These are phyloP conservation scores for Balansia obtecta DNA, from an alignment of 2,329 filamentous ascomycete genomes.

Conservation along the genomic window DNA sequence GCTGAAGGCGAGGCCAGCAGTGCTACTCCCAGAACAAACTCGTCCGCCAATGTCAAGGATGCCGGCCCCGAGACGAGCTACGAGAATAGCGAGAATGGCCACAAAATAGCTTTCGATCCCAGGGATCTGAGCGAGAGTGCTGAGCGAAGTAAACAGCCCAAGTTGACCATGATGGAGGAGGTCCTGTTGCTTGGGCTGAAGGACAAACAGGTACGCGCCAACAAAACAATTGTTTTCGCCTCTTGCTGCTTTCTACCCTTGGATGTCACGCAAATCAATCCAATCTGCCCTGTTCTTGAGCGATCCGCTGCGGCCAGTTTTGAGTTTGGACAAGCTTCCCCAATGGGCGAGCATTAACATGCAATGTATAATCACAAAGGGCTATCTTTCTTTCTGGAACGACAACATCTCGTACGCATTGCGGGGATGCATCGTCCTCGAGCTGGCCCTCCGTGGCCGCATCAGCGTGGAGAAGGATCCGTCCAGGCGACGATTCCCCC, in stretches of 20 bases:
- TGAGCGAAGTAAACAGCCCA: conserved; percentile 94
- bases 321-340: not conserved
- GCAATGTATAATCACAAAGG: conserved; percentile 38
- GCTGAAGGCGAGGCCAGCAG: conserved; percentile 43
- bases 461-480: conserved; percentile 98
- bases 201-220: conserved; percentile 76
- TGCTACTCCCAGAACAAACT: conserved; percentile 44
- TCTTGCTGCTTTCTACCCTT: not conserved
- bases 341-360: conserved; percentile 3
- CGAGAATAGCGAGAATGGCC: conserved; percentile 84
- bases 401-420: conserved; percentile 99
- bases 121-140: conserved; percentile 94
- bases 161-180: conserved; percentile 98
- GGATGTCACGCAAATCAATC: not conserved
- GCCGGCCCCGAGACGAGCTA: conserved; percentile 67
- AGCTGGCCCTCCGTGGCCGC: conserved; percentile 88
- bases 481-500: conserved; percentile 77
- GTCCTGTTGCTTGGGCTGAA: conserved; percentile 89
- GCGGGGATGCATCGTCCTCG: conserved; percentile 94
- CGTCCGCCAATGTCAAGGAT: conserved; percentile 40
- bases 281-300: not conserved
- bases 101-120: conserved; percentile 97
- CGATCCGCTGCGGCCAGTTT: not conserved
- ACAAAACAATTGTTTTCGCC: not conserved
- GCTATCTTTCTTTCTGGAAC: conserved; percentile 99